These are phyloP conservation scores for Knufia fluminis DNA, from an alignment of 2,329 filamentous ascomycete genomes.

Conservation along the genomic window DNA sequence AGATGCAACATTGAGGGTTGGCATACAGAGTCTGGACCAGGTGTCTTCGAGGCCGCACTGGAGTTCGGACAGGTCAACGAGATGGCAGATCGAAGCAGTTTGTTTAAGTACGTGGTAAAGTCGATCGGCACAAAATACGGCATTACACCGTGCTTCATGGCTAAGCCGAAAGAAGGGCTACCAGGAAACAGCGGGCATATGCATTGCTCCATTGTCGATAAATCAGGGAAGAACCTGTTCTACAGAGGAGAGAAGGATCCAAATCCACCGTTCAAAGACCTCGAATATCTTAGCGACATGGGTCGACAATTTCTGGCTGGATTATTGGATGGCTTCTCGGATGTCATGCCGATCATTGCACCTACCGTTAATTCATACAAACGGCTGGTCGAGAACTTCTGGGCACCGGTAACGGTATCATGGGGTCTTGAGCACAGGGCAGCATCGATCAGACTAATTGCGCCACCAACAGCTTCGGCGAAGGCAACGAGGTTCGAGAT, in stretches of 20 bases:
- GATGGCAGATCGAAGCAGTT: conserved; percentile 83
- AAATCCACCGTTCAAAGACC: conserved; percentile 62
- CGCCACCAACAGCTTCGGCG: conserved; percentile 73
- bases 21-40: conserved; percentile 90
- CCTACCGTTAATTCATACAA: conserved; percentile 98
- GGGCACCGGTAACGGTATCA: conserved; percentile 94
- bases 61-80: conserved; percentile 78
- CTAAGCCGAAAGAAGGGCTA: conserved; percentile 81
- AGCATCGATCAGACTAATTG: conserved; percentile 80
- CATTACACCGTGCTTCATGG: conserved; percentile 98
- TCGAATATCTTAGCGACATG: conserved; percentile 72
- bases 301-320: conserved; percentile 91
- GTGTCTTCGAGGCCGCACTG: conserved; percentile 87
- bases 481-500: conserved; percentile 88
- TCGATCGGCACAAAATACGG: conserved; percentile 76
- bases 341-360: conserved; percentile 90
- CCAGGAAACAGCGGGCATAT: conserved; percentile 95
- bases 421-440: conserved; percentile 96
- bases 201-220: conserved; percentile 80
- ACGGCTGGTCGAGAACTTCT: conserved; percentile 95
- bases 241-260: conserved; percentile 62
- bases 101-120: conserved; percentile 95
- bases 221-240: conserved; percentile 75
- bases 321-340: conserved; percentile 75
- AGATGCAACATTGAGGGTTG: conserved; percentile 79